Conservation (phyloP, 169 alveolate genomes). For the Eimeria zaria region DNA sequence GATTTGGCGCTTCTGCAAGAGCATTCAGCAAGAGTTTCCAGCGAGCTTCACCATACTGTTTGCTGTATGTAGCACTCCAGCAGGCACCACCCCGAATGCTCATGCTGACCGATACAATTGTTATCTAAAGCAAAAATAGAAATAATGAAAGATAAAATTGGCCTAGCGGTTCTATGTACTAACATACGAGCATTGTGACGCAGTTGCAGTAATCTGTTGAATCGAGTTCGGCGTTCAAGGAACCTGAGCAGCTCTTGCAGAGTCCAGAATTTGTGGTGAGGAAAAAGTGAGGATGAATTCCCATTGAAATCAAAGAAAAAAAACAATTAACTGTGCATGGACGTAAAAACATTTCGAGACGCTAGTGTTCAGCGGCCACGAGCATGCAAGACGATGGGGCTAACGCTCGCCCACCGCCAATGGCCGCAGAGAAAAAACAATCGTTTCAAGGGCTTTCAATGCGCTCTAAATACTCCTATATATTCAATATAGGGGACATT, state of each 20-base stretch:
- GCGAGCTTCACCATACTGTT: conserved; percentile 45
- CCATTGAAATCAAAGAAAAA: background rate
- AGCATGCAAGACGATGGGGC: background rate
- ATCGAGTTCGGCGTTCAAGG: background rate
- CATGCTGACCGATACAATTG: background rate
- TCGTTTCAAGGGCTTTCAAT: background rate
- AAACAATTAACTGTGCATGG: background rate
- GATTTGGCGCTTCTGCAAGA: conserved; percentile 46
- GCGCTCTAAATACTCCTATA: background rate
- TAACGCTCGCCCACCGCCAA: background rate
- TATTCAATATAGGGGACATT: too few species aligned
- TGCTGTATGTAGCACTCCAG: conserved; percentile 70
- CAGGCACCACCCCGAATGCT: conserved; percentile 63
- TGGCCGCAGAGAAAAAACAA: background rate
- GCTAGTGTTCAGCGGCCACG: background rate
- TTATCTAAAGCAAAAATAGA: too few species aligned
- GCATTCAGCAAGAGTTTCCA: conserved; percentile 27
- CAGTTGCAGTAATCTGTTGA: background rate
- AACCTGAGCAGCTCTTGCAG: background rate
- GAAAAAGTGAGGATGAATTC: background rate
- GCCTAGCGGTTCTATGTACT: background rate
- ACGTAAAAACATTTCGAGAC: background rate
- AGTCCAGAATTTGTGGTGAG: too few species aligned
- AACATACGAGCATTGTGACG: background rate
- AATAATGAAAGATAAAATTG: background rate